Evolutionary conservation across 768 basidiomycete genomes (phyloP), one percentile per base, ranked within the genome.

Genomic region (Boletus edulis): DNA sequence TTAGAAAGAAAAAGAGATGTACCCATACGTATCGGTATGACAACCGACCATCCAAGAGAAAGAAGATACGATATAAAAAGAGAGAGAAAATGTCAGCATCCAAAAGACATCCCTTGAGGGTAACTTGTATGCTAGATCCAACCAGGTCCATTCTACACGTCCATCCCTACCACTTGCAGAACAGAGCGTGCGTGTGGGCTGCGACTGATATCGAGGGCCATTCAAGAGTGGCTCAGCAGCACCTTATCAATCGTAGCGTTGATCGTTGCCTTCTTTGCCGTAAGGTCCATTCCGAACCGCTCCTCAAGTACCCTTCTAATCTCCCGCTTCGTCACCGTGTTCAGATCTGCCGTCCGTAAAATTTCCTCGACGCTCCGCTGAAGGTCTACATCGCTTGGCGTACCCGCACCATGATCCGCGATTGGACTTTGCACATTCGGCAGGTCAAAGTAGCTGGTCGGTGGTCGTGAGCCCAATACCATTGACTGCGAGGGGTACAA

Each of bases 271-370:
- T 94, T 91, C 53, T 86, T 81, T 22, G 82, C 60, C 13, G 83
- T 81, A 54, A 98, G 72, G 68, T 90, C 89, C 75, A 86, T 83
- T 34, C 87, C 87, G 67, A 88, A 97, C 56, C 79, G 80, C 56
- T 84, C 84, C 72, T 98, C 95, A 35, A 99, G 76, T 65, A 85
- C 83, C 52, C 85, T 78, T 38, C 96, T 82, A 48, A 99, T 87
- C 62, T 87, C 90, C 62, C 95, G 85, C 76, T 98, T 98, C 49
- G 96, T 98, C 54, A 97, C 80, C 12, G 84, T 84, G 66, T 94
- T 92, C 48, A 99, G 77, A 72, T 98, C 93, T 1, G 93, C 92
- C 14, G 76, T 73, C 17, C 80, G 81, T 50, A 98, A 75, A 39
- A 97, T 78, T 17, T 84, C 80, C 58, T 88, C 81, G 4, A 95